Conservation (phyloP, 2,329 filamentous ascomycete species). For the Fusarium sp. region DNA sequence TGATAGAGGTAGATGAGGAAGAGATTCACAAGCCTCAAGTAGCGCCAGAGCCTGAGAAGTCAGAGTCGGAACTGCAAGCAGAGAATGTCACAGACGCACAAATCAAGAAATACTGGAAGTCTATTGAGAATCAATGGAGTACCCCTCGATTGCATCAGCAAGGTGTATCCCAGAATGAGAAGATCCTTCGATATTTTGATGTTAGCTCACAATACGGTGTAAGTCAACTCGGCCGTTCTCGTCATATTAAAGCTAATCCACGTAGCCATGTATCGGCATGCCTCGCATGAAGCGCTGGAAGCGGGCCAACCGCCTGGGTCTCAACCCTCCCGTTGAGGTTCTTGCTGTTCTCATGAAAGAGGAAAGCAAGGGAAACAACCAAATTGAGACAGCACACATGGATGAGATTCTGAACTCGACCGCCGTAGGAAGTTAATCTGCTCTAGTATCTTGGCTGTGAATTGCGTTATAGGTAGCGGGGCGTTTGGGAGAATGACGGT, state of each 20-base stretch:
- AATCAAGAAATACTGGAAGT: constrained; percentile 82
- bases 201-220: constrained; percentile 92
- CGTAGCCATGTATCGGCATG: constrained; percentile 85
- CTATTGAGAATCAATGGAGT: constrained; percentile 75
- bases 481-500: constrained; percentile 38
- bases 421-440: constrained; percentile 53
- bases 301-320: constrained; percentile 81
- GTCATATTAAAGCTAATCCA: constrained; percentile 4
- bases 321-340: constrained; percentile 92
- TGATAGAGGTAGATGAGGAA: constrained; percentile 40
- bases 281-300: constrained; percentile 86
- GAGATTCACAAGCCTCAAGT: constrained; percentile 41
- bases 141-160: constrained; percentile 83
- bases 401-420: constrained; percentile 72
- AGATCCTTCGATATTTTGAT: constrained; percentile 91
- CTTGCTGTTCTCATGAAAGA: constrained; percentile 85
- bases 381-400: constrained; percentile 77
- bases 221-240: constrained; percentile 58
- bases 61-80: constrained; percentile 68
- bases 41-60: constrained; percentile 56
- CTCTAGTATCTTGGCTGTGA: constrained; percentile 6
- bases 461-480: constrained; percentile 36
- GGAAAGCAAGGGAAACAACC: constrained; percentile 66
- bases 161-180: constrained; percentile 79
- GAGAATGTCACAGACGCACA: constrained; percentile 74